Evolutionary conservation across 1,284 basidiomycete genomes (phyloP).

Genomic region (Earliella scabrosa): DNA sequence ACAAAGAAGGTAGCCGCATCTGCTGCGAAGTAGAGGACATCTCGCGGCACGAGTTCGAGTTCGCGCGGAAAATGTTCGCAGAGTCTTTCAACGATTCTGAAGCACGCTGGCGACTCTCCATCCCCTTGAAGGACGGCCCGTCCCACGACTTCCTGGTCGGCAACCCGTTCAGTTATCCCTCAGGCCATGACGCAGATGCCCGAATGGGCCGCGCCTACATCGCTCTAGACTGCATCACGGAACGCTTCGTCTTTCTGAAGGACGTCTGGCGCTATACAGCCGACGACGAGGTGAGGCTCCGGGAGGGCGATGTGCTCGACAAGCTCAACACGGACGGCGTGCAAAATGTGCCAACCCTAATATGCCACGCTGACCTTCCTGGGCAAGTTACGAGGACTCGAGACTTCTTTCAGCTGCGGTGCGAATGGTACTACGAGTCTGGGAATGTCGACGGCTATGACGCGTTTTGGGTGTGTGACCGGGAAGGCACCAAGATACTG

Average conservation of each 20-base stretch:
- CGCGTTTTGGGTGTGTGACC: background rate
- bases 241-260: conserved; percentile 11
- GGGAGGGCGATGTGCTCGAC: conserved; percentile 1
- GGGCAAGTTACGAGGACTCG: background rate
- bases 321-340: conserved; percentile 4
- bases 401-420: background rate
- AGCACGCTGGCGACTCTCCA: background rate
- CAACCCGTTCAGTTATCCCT: background rate
- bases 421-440: background rate
- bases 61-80: background rate
- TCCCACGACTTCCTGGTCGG: conserved; percentile 8
- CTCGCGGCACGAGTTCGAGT: background rate
- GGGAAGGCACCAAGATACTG: background rate
- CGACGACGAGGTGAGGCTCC: background rate
- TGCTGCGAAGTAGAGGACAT: background rate
- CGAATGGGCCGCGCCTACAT: conserved; percentile 6
- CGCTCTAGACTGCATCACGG: conserved; percentile 1
- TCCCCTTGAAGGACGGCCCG: background rate
- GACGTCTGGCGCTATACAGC: conserved; percentile 5
- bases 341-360: conserved; percentile 6
- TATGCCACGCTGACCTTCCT: conserved; percentile 6
- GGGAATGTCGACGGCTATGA: background rate
- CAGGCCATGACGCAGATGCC: background rate
- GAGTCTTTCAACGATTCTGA: background rate
- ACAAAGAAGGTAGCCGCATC: background rate